phyloP scores from a whole-genome alignment of 495 filamentous ascomycete genomes.

The Xylaria venustula region DNA sequence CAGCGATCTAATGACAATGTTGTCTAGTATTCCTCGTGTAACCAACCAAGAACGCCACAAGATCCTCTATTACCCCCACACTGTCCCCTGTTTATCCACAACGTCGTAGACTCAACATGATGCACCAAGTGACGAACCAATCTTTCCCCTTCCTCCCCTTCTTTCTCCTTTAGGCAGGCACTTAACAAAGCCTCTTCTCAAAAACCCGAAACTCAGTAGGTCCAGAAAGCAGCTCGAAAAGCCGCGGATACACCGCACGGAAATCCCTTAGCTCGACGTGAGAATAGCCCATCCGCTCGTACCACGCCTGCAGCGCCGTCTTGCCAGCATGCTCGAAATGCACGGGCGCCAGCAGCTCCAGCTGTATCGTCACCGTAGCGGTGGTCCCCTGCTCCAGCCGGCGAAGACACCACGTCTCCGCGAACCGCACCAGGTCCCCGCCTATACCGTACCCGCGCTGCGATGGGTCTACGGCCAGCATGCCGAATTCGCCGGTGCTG shows the following conservation, averaged over 20 bases:
- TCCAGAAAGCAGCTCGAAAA: constrained; percentile 17
- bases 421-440: constrained; percentile 19
- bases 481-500: constrained; percentile 17
- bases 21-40: not conserved
- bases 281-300: constrained; percentile 15
- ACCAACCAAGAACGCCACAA: not conserved
- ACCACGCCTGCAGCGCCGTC: constrained; percentile 20
- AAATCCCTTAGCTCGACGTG: constrained; percentile 14
- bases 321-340: constrained; percentile 24
- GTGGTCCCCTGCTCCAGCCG: constrained; percentile 7
- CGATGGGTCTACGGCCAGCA: constrained; percentile 17
- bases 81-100: not conserved
- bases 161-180: not conserved
- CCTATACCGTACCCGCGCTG: constrained; percentile 20
- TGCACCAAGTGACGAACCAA: too few relatives aligned
- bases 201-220: constrained; percentile 22
- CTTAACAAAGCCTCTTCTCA: constrained; percentile 17
- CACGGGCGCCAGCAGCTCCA: constrained; percentile 22
- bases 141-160: not conserved
- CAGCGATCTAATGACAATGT: not conserved
- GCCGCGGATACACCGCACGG: constrained; percentile 10
- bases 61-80: not conserved
- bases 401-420: constrained; percentile 17
- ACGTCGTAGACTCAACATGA: not conserved
- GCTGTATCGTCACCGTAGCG: constrained; percentile 3